These are phyloP conservation scores for Colletotrichum camelliae DNA, from an alignment of 2,329 filamentous ascomycete genomes.

Conservation along the genomic window DNA sequence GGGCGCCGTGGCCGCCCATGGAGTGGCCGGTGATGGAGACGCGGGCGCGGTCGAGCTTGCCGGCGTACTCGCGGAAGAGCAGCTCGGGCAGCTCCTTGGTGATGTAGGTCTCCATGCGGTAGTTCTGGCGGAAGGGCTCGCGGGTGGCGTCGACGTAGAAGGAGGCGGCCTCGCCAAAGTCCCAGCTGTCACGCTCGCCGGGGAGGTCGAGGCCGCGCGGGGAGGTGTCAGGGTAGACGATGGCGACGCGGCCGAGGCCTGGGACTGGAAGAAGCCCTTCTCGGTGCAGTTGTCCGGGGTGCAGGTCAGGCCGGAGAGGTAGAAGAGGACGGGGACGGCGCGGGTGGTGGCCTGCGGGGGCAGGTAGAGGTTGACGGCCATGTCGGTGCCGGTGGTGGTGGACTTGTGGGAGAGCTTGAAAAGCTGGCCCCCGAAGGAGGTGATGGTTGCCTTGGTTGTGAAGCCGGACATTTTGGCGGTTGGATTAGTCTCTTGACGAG, in stretches of 20 bases:
- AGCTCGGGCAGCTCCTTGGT: slow-evolving; percentile 82
- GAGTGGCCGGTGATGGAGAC: slow-evolving; percentile 92
- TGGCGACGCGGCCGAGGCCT: slow-evolving; percentile 82
- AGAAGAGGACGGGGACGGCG: slow-evolving; percentile 83
- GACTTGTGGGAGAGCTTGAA: slow-evolving; percentile 92
- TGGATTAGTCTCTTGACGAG: background rate
- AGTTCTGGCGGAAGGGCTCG: slow-evolving; percentile 76
- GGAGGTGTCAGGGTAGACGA: slow-evolving; percentile 94
- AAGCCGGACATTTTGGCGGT: slow-evolving; percentile 68
- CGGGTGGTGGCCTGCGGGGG: slow-evolving; percentile 69
- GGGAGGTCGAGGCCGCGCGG: slow-evolving; percentile 82
- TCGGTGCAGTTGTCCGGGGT: slow-evolving; percentile 85
- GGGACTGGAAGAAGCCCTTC: slow-evolving; percentile 89
- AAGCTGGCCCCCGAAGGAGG: slow-evolving; percentile 91
- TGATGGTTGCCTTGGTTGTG: slow-evolving; percentile 87
- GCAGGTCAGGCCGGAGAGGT: slow-evolving; percentile 93
- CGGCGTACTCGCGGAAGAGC: slow-evolving; percentile 74
- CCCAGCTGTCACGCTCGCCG: slow-evolving; percentile 86
- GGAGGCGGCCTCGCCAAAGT: slow-evolving; percentile 90
- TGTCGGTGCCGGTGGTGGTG: slow-evolving; percentile 79
- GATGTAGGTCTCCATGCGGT: slow-evolving; percentile 96
- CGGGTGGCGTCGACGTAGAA: slow-evolving; percentile 92
- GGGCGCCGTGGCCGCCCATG: slow-evolving; percentile 96
- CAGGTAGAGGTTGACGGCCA: slow-evolving; percentile 92
- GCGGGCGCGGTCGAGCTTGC: slow-evolving; percentile 68